Base-by-base conservation (phyloP, 2,329 filamentous ascomycete species). In the Neofusicoccum cordaticola region DNA sequence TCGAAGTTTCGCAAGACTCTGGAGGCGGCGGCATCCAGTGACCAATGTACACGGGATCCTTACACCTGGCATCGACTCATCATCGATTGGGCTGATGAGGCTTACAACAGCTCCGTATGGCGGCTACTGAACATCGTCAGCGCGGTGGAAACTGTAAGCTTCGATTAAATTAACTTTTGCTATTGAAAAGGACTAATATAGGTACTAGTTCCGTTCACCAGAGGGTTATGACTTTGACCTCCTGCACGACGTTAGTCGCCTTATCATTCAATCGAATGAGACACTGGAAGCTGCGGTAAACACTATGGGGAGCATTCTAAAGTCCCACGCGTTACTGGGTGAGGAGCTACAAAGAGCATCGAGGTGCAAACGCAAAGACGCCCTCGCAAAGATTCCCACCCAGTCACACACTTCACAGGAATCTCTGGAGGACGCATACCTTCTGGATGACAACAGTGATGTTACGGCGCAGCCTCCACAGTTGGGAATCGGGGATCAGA, bases 281-380 rank as follows among this genome's bases (percentile, higher is more conserved):
- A 66, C 58, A 4, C 44, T 67, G 4, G 66, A 67, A 22, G 51
- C 63, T 19, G 64, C 66, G 3, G 22, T 65, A 4, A 64, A 67
- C 22, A 65, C 57, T 7, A 60, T 58, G 8, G 39, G 37, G 39
- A 51, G 56, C 37, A 52, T 65, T n/a, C 27, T 31, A 31, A 31
- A 31, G 27, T 31, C 27, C 27, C 27, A 31, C 27, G 27, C 27
- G 5, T 31, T 7, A 31, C 27, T 31, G 27, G 27, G 27, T 7
- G 27, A 50, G 47, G 22, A 31, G 15, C 8, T 50, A 11, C 19
- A 50, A 9, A 27, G 9, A 15, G 13, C 22, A 2, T 13, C 31
- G 3, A 19, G 22, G 19, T 12, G 19, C 7, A 19, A 47, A 22
- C 19, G 4, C 73, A 44, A 41, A 70, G 70, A 64, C 69, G 19